Evolutionary conservation across 139 green algal genomes (phyloP).

Genomic region (Coccomyxa sp.): DNA sequence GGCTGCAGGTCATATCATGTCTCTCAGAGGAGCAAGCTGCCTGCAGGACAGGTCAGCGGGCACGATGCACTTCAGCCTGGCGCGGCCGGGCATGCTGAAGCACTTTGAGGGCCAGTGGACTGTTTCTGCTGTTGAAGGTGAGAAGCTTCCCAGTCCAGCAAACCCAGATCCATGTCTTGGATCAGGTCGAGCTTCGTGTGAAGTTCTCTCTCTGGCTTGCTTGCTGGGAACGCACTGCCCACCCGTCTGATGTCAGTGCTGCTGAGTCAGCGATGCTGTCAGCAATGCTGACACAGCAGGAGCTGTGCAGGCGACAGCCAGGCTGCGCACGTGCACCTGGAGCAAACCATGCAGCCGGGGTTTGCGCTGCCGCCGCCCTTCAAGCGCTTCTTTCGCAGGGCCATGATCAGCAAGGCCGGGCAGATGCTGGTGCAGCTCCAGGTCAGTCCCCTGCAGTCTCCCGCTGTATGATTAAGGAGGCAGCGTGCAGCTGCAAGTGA

Average conservation of each 20-base stretch:
- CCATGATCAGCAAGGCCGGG: neutral
- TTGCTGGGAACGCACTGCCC: no score
- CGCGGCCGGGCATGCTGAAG: neutral
- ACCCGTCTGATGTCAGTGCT: no score
- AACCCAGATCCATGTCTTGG: no score
- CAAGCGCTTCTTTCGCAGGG: neutral
- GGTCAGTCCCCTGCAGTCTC: neutral
- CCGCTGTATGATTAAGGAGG: neutral
- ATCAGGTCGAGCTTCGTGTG: no score
- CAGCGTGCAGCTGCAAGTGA: neutral
- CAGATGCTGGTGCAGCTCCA: neutral
- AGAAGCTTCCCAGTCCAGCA: no score
- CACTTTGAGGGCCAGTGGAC: neutral
- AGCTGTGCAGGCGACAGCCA: neutral
- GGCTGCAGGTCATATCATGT: neutral
- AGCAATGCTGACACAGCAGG: no score
- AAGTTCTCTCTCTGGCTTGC: no score
- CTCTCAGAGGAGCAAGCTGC: neutral
- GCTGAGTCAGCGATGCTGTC: no score
- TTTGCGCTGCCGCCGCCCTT: slow-evolving; percentile 1
- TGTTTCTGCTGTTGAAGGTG: neutral
- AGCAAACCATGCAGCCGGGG: neutral
- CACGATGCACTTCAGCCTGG: neutral
- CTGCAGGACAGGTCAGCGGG: neutral
- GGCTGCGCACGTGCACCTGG: neutral